Conservation (phyloP, 345 rosid genomes). For the Crucihimalaya himalaica region DNA sequence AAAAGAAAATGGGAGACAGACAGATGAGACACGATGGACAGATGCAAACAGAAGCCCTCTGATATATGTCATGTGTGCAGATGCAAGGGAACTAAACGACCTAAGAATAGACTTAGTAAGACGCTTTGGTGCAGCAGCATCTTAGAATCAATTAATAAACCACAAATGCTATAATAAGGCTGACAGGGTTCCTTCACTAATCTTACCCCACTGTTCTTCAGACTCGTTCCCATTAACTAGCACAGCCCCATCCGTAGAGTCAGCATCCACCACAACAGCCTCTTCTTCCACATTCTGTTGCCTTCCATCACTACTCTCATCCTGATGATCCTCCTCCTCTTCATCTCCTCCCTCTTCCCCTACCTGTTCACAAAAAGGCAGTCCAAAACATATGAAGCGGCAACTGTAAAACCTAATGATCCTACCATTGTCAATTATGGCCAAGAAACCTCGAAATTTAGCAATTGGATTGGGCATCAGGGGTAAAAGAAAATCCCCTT, state of each 20-base stretch:
- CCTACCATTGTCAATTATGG: neutral
- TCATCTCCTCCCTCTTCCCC: conserved; percentile 28
- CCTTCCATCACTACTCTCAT: conserved; percentile 59
- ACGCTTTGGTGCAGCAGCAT: conserved; percentile 16
- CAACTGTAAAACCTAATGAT: neutral
- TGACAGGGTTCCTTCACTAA: conserved; percentile 75
- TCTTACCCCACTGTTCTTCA: conserved; percentile 98
- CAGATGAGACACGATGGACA: neutral
- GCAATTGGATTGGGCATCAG: neutral
- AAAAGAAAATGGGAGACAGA: neutral
- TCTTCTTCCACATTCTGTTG: conserved; percentile 82
- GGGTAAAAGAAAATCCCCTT: neutral
- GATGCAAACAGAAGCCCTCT: conserved; percentile 1
- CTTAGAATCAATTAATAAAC: conserved; percentile 72
- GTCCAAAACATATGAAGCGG: neutral
- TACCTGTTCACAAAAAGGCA: conserved; percentile 17
- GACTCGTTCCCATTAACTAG: conserved; percentile 86
- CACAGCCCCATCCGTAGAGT: conserved; percentile 82
- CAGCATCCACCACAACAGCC: conserved; percentile 85
- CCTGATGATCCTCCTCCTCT: conserved; percentile 47
- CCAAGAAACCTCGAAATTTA: neutral
- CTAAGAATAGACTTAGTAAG: neutral
- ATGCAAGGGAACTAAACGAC: neutral
- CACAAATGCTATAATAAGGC: conserved; percentile 79
- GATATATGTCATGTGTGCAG: neutral